These are phyloP conservation scores for Oenanthe javanica DNA, from an alignment of 140 eudicot species.

Conservation along the genomic window DNA sequence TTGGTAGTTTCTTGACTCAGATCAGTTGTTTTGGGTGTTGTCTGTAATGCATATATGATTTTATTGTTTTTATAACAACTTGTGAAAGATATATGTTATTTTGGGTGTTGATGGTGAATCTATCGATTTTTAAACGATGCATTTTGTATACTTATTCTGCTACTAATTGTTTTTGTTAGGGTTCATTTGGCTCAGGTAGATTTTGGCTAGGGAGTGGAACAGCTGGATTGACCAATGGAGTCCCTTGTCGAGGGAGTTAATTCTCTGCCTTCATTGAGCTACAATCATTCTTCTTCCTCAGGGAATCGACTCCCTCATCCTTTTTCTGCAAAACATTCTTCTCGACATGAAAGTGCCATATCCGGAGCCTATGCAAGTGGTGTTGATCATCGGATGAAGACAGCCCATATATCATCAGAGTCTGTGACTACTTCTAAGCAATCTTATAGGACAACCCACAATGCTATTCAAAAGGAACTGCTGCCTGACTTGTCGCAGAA, in stretches of 20 bases:
- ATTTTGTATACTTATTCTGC: slow-evolving; percentile 2
- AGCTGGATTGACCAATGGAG: slow-evolving; percentile 29
- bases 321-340: slow-evolving; percentile 28
- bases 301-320: slow-evolving; percentile 44
- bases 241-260: slow-evolving; percentile 51
- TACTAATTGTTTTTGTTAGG: slow-evolving; percentile 12
- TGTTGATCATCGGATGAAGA: slow-evolving; percentile 9
- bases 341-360: slow-evolving; percentile 20
- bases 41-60: not conserved
- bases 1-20: not conserved
- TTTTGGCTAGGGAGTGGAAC: slow-evolving; percentile 9
- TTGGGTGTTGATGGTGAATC: not conserved
- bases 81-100: not conserved
- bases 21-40: not conserved
- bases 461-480: slow-evolving; percentile 19
- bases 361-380: slow-evolving; percentile 30
- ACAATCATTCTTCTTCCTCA: slow-evolving; percentile 24
- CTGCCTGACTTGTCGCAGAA: slow-evolving; percentile 8
- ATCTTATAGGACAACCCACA: slow-evolving; percentile 34
- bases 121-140: not conserved
- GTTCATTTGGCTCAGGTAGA: slow-evolving; percentile 19
- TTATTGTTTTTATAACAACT: not conserved
- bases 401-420: not conserved
- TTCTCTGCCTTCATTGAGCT: slow-evolving; percentile 29
- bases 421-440: slow-evolving; percentile 24